Evolutionary conservation across 345 rosid species (phyloP).

Genomic region (Melaleuca quinquenervia): DNA sequence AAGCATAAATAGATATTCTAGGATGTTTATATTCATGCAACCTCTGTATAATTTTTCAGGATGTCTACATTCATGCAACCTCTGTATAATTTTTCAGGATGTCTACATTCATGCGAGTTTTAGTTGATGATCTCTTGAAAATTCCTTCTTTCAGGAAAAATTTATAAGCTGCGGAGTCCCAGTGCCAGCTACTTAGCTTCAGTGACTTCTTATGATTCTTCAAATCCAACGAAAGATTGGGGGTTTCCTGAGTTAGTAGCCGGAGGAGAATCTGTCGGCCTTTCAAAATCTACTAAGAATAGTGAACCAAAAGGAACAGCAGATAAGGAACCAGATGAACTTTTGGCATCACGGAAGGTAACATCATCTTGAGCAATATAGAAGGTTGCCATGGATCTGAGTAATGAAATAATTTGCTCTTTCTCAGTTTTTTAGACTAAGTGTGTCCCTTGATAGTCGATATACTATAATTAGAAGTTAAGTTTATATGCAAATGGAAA

Average conservation of each 20-base stretch:
- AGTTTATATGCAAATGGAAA: neutral
- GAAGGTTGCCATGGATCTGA: neutral
- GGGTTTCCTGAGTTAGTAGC: constrained; percentile 58
- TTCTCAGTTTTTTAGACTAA: neutral
- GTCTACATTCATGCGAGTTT: neutral
- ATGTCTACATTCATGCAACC: neutral
- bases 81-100: neutral
- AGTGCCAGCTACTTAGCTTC: constrained; percentile 62
- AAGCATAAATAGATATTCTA: neutral
- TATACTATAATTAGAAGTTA: neutral
- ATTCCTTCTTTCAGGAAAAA: constrained; percentile 54
- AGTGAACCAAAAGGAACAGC: constrained; percentile 17
- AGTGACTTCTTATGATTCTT: constrained; percentile 60
- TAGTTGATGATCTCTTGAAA: neutral
- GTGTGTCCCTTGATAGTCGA: neutral
- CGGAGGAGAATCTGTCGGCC: constrained; percentile 8
- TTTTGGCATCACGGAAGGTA: constrained; percentile 43
- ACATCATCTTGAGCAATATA: neutral
- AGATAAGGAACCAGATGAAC: constrained; percentile 17
- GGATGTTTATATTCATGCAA: neutral
- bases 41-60: neutral
- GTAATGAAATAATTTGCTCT: neutral
- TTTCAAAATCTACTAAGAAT: constrained; percentile 8
- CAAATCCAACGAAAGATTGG: constrained; percentile 88
- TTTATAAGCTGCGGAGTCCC: constrained; percentile 71